These are phyloP conservation scores for Cutaneotrichosporon cyanovorans DNA, from an alignment of 1,284 basidiomycete genomes.

Conservation along the genomic window DNA sequence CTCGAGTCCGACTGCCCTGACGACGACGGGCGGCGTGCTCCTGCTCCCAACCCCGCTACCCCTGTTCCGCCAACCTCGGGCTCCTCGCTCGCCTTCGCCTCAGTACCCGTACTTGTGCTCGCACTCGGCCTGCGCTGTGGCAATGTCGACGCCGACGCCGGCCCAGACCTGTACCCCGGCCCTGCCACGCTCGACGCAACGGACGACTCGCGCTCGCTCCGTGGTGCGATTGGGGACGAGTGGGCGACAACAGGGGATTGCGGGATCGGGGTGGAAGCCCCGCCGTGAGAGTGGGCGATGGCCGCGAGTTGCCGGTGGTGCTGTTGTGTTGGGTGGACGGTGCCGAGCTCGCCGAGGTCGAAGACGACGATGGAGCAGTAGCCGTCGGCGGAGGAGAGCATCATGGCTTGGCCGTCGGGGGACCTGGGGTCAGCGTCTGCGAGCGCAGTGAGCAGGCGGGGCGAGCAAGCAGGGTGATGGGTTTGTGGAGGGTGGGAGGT, in stretches of 20 bases:
- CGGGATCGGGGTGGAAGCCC: constrained; percentile 39
- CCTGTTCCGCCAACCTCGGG: too few species aligned
- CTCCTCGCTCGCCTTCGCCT: too few species aligned
- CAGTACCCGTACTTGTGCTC: too few species aligned
- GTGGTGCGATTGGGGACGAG: constrained; percentile 29
- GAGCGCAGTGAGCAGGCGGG: too few species aligned
- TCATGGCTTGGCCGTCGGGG: constrained; percentile 84
- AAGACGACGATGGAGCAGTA: constrained; percentile 87
- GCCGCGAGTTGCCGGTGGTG: constrained; percentile 76
- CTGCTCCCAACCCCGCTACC: too few species aligned
- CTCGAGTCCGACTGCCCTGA: too few species aligned
- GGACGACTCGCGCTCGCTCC: constrained; percentile 39
- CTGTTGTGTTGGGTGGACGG: constrained; percentile 77
- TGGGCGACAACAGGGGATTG: constrained; percentile 48
- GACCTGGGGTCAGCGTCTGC: constrained; percentile 56
- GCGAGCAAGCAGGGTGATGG: too few species aligned
- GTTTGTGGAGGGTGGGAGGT: too few species aligned
- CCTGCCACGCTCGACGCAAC: constrained; percentile 20
- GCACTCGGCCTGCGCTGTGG: too few species aligned
- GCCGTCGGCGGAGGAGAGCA: constrained; percentile 87
- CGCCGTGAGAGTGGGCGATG: constrained; percentile 67
- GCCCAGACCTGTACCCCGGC: too few species aligned
- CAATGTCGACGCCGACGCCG: too few species aligned
- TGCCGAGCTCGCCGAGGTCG: constrained; percentile 75
- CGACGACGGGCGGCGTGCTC: too few species aligned